phyloP scores from a whole-genome alignment of 2,329 filamentous ascomycete genomes.

The Ophiosphaerella korrae region DNA sequence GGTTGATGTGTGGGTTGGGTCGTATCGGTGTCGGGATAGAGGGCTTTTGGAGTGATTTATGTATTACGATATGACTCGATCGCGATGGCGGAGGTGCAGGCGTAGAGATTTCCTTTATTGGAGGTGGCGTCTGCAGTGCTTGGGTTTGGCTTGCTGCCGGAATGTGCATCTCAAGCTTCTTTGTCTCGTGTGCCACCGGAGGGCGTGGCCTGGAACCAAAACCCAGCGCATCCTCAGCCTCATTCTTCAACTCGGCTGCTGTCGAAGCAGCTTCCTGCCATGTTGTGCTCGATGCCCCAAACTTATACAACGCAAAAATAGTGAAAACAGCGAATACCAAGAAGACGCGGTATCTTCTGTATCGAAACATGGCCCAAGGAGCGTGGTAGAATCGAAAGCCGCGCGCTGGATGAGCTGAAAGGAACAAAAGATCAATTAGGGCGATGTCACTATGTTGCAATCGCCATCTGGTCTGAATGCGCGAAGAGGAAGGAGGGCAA shows the following conservation, averaged over 20 bases:
- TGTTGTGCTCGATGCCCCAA: constrained; percentile 53
- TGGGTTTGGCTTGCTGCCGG: constrained; percentile 35
- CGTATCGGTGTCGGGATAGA: constrained; percentile 20
- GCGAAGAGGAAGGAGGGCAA: constrained; percentile 5
- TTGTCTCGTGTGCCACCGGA: constrained; percentile 40
- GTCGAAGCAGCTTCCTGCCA: constrained; percentile 33
- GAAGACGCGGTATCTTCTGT: constrained; percentile 67
- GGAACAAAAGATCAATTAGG: constrained; percentile 4
- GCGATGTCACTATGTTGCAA: constrained; percentile 12
- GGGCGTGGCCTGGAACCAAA: constrained; percentile 27
- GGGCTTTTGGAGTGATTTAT: constrained; percentile 18
- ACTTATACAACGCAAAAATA: constrained; percentile 61
- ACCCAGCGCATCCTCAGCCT: constrained; percentile 18
- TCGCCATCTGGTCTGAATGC: constrained; percentile 23
- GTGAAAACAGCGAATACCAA: constrained; percentile 61
- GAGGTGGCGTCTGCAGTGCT: constrained; percentile 35
- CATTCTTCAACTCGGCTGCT: constrained; percentile 23
- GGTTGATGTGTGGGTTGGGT: constrained; percentile 17
- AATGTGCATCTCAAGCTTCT: constrained; percentile 37
- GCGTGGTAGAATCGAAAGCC: constrained; percentile 7
- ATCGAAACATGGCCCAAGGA: constrained; percentile 57
- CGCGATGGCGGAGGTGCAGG: constrained; percentile 4
- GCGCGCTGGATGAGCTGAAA: constrained; percentile 12
- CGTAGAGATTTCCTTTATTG: constrained; percentile 24
- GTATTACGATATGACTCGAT: constrained; percentile 13